phyloP scores from a whole-genome alignment of 371 early-diverging fungal genomes.

The Parasitella parasitica region DNA sequence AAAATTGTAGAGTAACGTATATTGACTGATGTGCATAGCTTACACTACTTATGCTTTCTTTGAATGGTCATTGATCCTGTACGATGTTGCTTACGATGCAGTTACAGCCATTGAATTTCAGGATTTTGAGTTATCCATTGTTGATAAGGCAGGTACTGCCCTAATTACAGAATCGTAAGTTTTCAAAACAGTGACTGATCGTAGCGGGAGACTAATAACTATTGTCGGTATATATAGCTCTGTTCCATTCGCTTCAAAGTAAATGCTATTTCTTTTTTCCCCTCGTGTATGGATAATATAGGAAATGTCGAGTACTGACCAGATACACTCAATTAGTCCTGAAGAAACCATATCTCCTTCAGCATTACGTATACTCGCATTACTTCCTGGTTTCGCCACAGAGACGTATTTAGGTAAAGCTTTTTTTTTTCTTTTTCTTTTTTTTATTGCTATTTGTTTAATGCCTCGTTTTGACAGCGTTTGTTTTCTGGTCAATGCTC shows the following conservation, averaged over 20 bases:
- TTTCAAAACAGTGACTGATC: not conserved
- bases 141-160: constrained; percentile 41
- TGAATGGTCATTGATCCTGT: constrained; percentile 80
- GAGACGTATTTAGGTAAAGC: constrained; percentile 60
- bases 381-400: constrained; percentile 38
- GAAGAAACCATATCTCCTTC: constrained; percentile 43
- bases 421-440: too few relatives aligned
- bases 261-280: constrained; percentile 4
- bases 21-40: too few relatives aligned
- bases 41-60: constrained; percentile 82
- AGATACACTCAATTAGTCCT: constrained; percentile 16
- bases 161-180: constrained; percentile 23
- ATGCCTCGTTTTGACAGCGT: constrained; percentile 38
- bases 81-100: constrained; percentile 80
- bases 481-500: constrained; percentile 79
- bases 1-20: too few relatives aligned
- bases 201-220: constrained; percentile 8
- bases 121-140: constrained; percentile 52
- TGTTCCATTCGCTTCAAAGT: constrained; percentile 23
- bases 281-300: too few relatives aligned
- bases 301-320: not conserved
- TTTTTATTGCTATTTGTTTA: not conserved
- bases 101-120: constrained; percentile 70
- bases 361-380: constrained; percentile 22
- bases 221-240: not conserved